A percentile compares a stretch with the other conserved stretches of the same genome.
These are phyloP conservation scores for Starmerella bacillaris DNA, from an alignment of 805 yeast species.

Conservation along the genomic window DNA sequence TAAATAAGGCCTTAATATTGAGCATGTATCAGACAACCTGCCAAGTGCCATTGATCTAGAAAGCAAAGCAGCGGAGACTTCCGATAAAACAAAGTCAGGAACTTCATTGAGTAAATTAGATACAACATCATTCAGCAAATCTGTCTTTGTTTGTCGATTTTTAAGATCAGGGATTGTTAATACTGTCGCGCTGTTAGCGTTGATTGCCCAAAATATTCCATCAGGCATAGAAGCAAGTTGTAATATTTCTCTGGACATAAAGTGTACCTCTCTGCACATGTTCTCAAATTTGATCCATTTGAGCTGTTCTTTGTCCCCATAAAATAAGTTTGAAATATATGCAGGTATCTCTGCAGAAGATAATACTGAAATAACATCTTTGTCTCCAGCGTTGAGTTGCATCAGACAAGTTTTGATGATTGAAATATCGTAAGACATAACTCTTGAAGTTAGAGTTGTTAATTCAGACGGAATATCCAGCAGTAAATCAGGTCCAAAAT, in stretches of 20 bases:
- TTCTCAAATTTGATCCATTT: background rate
- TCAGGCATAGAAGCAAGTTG: background rate
- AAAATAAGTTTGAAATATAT: background rate
- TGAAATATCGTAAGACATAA: background rate
- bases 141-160: too few species aligned
- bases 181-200: background rate
- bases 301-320: background rate
- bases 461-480: constrained; percentile 5
- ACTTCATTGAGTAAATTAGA: too few species aligned
- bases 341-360: background rate
- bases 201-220: background rate
- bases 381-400: background rate
- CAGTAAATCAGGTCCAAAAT: background rate
- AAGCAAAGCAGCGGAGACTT: too few species aligned
- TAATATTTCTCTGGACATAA: background rate
- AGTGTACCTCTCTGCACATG: background rate
- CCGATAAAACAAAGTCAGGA: too few species aligned
- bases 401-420: background rate
- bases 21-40: too few species aligned
- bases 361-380: background rate
- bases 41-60: too few species aligned
- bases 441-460: background rate
- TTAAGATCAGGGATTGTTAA: too few species aligned
- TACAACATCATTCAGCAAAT: too few species aligned
- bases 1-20: too few species aligned